phyloP scores from a whole-genome alignment of 805 yeast species.

The Saccharomyces mikatae region DNA sequence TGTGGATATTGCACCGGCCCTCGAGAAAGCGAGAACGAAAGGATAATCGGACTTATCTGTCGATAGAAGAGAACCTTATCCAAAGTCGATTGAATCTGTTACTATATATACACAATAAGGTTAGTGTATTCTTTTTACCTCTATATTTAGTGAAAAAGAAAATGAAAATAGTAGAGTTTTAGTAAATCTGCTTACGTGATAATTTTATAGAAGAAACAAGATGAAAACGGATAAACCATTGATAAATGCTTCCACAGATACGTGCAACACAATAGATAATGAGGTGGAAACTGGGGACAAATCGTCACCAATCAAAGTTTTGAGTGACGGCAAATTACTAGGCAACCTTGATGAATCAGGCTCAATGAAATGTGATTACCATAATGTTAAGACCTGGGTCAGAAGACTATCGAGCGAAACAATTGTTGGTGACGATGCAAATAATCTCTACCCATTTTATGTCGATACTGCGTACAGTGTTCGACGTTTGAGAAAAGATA shows the following conservation, averaged over 20 bases:
- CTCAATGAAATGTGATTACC: not conserved
- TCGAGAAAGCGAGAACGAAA: not conserved
- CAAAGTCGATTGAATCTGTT: not conserved
- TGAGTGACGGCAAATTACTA: not conserved
- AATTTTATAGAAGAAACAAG: not conserved
- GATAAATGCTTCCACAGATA: not conserved
- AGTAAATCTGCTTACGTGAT: not conserved
- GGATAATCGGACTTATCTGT: not conserved
- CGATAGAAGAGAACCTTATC: not conserved
- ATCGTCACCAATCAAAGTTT: not conserved
- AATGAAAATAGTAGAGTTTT: not conserved
- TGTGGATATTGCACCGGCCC: not conserved
- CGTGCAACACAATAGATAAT: not conserved
- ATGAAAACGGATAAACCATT: not conserved
- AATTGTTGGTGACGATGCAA: constrained; percentile 5
- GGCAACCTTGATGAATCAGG: not conserved
- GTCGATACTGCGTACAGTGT: not conserved
- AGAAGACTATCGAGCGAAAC: constrained; percentile 13
- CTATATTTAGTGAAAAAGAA: not conserved
- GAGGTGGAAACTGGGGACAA: not conserved
- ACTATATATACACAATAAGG: not conserved
- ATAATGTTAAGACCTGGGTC: constrained; percentile 17
- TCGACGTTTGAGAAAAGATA: constrained; percentile 34
- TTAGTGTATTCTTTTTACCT: not conserved
- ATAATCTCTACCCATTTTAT: constrained; percentile 1